phyloP scores from a whole-genome alignment of 148 eudicot species.

The Talinum fruticosum region DNA sequence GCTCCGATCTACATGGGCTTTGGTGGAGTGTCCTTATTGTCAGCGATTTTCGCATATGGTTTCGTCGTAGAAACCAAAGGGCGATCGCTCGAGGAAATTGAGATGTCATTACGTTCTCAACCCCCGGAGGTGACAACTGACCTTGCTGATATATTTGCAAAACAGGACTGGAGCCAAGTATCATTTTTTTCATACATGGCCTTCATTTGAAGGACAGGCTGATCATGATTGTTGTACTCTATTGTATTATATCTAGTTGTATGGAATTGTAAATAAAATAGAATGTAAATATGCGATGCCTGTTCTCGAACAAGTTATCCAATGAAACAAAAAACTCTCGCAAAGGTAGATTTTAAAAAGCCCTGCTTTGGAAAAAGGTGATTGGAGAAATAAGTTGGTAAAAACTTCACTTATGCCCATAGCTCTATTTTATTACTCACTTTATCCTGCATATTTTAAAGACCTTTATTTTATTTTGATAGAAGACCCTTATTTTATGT shows the following conservation, averaged over 20 bases:
- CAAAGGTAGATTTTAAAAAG: no score
- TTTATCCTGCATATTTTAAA: no score
- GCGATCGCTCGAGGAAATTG: constrained; percentile 82
- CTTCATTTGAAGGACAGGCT: background rate
- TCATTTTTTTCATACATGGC: background rate
- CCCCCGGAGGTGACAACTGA: constrained; percentile 36
- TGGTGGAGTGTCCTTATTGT: constrained; percentile 57
- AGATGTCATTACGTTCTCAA: constrained; percentile 53
- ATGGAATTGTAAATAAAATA: background rate
- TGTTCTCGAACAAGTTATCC: no score
- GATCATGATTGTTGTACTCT: background rate
- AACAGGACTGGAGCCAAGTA: background rate
- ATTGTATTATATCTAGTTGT: background rate
- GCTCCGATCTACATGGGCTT: constrained; percentile 63
- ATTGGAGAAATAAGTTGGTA: no score
- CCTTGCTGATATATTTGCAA: background rate
- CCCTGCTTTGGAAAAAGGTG: no score
- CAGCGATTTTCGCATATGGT: constrained; percentile 53
- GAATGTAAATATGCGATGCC: background rate
- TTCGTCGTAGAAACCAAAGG: constrained; percentile 75
- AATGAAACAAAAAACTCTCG: no score
- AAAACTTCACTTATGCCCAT: no score
- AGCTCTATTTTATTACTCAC: no score
- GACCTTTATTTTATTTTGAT: no score
- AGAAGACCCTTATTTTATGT: no score